Percentiles rank a stretch among this genome's conserved stretches.
These are phyloP conservation scores for Aspergillus eucalypticola DNA, from an alignment of 2,329 filamentous ascomycete species.

Conservation along the genomic window DNA sequence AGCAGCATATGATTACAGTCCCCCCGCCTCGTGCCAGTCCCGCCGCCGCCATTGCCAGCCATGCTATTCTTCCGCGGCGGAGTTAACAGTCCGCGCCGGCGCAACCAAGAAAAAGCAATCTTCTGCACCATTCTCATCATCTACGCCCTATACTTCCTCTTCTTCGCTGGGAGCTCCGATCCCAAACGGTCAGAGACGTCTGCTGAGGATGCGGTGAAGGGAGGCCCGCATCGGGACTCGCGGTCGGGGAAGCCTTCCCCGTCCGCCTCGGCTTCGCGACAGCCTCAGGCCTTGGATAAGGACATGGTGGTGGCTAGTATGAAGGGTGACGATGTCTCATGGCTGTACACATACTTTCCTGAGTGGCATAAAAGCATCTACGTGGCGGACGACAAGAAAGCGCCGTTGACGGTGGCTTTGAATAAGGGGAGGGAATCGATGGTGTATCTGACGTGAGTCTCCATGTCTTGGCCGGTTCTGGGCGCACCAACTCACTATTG, in stretches of 20 bases:
- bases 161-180: slow-evolving; percentile 27
- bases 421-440: slow-evolving; percentile 49
- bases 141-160: slow-evolving; percentile 35
- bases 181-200: slow-evolving; percentile 11
- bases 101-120: slow-evolving; percentile 37
- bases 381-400: slow-evolving; percentile 53
- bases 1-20: background rate
- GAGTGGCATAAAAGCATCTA: slow-evolving; percentile 58
- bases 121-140: slow-evolving; percentile 36
- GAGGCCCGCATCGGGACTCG: slow-evolving; percentile 16
- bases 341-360: slow-evolving; percentile 41
- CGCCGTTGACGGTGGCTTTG: slow-evolving; percentile 50
- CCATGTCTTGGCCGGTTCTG: background rate
- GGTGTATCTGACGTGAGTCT: slow-evolving; percentile 46
- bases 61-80: slow-evolving; percentile 39
- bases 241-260: slow-evolving; percentile 22
- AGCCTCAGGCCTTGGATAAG: slow-evolving; percentile 24
- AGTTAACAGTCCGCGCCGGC: slow-evolving; percentile 36
- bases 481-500: background rate
- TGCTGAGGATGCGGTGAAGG: slow-evolving; percentile 14
- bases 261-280: slow-evolving; percentile 11
- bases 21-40: background rate
- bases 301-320: slow-evolving; percentile 44
- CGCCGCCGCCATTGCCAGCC: slow-evolving; percentile 12
- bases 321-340: slow-evolving; percentile 42